A percentile compares a stretch with the other conserved stretches of the same genome.
Evolutionary conservation across 345 rosid species (phyloP).

Genomic region (Aethionema arabicum): DNA sequence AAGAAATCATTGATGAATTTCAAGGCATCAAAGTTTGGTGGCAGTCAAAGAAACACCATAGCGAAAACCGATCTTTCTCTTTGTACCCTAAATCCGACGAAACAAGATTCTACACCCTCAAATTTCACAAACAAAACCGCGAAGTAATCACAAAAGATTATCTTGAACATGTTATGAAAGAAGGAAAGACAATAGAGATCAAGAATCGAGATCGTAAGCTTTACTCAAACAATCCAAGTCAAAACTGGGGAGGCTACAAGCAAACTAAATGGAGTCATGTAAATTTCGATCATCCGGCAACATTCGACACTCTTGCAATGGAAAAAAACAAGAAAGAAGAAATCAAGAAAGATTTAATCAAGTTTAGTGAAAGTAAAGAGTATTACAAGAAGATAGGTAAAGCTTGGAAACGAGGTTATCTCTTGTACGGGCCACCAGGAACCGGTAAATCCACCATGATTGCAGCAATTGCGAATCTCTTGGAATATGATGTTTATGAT

Average conservation of each 20-base stretch:
- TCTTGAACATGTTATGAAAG: conserved; percentile 33
- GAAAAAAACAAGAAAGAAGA: conserved; percentile 42
- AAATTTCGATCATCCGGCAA: conserved; percentile 47
- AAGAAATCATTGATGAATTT: conserved; percentile 41
- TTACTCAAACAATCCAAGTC: conserved; percentile 35
- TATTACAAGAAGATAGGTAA: conserved; percentile 52
- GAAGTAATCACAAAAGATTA: conserved; percentile 31
- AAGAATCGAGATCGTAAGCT: conserved; percentile 45
- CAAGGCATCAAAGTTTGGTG: conserved; percentile 39
- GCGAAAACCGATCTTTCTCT: conserved; percentile 21
- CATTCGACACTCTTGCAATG: conserved; percentile 54
- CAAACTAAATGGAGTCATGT: conserved; percentile 31
- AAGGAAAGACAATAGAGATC: conserved; percentile 34
- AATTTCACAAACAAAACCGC: conserved; percentile 34
- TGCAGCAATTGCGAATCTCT: conserved; percentile 54
- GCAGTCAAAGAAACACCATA: conserved; percentile 13
- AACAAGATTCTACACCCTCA: conserved; percentile 39
- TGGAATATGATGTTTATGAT: conserved; percentile 57
- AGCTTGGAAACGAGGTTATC: conserved; percentile 63
- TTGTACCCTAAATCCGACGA: conserved; percentile 22
- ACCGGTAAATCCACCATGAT: conserved; percentile 66
- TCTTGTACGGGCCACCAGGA: conserved; percentile 28
- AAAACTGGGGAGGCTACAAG: conserved; percentile 13
- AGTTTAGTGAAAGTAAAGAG: conserved; percentile 49
- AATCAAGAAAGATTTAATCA: conserved; percentile 10